phyloP scores from a whole-genome alignment of 2,329 filamentous ascomycete genomes.

The Talaromyces piceae region DNA sequence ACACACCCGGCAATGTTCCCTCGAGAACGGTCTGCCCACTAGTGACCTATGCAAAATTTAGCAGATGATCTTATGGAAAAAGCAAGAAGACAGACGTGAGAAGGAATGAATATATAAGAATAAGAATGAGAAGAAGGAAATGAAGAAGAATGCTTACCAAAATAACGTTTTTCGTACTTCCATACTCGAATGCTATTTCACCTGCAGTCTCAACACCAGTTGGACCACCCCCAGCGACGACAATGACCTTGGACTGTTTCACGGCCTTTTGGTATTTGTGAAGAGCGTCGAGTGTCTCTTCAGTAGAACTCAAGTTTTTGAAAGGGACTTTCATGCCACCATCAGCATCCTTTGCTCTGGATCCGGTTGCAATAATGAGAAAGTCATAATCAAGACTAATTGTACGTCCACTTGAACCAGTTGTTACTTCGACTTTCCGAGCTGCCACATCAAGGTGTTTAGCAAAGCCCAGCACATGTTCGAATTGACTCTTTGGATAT shows the following conservation, averaged over 20 bases:
- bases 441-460: background rate
- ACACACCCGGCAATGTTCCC: constrained; percentile 2
- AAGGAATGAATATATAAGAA: background rate
- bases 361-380: constrained; percentile 7
- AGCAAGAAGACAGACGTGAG: background rate
- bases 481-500: constrained; percentile 5
- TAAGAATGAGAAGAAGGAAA: background rate
- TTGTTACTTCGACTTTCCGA: constrained; percentile 5
- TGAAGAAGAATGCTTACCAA: background rate
- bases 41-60: constrained; percentile 4
- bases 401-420: background rate
- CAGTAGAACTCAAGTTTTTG: constrained; percentile 7
- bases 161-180: constrained; percentile 4
- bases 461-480: constrained; percentile 4
- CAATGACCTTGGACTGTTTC: constrained; percentile 6
- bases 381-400: constrained; percentile 1
- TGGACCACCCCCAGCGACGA: constrained; percentile 5
- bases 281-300: constrained; percentile 6
- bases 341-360: background rate
- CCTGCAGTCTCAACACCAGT: constrained; percentile 9
- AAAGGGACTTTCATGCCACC: constrained; percentile 1
- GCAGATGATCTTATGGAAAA: no score
- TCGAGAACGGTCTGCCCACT: constrained; percentile 4
- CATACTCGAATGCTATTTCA: constrained; percentile 7
- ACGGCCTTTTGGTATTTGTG: constrained; percentile 3